Conservation (phyloP, 768 basidiomycete species). For the Serendipita sp. region DNA sequence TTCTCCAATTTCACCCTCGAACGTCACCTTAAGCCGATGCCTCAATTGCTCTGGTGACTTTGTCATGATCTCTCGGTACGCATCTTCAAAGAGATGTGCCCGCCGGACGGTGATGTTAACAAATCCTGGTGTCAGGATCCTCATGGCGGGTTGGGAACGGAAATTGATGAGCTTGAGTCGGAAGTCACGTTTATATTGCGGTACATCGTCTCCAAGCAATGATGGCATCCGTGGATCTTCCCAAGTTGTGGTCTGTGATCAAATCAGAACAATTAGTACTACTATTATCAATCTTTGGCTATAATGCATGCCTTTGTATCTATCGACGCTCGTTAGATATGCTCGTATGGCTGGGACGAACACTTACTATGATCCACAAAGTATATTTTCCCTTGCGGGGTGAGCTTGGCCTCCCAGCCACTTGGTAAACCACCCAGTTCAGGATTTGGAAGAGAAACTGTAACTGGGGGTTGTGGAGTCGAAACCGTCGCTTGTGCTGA, state of each 20-base stretch:
- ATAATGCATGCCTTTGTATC: neutral
- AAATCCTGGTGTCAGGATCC: constrained; percentile 25
- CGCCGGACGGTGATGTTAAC: constrained; percentile 31
- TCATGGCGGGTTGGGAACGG: constrained; percentile 28
- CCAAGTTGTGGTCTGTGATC: constrained; percentile 29
- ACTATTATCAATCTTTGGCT: neutral
- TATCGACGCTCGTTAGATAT: neutral
- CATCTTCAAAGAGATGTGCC: constrained; percentile 29
- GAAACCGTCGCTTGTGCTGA: neutral
- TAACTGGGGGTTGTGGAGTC: constrained; percentile 18
- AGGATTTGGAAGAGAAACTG: constrained; percentile 23
- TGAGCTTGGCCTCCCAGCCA: constrained; percentile 32
- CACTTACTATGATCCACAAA: constrained; percentile 31
- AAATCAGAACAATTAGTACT: neutral
- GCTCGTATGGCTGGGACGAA: neutral
- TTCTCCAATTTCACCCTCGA: constrained; percentile 29
- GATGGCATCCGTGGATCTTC: constrained; percentile 28
- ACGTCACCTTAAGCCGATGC: constrained; percentile 32
- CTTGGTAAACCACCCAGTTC: constrained; percentile 28
- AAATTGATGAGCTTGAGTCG: constrained; percentile 32
- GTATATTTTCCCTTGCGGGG: constrained; percentile 27
- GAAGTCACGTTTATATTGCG: constrained; percentile 34
- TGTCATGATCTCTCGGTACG: constrained; percentile 30
- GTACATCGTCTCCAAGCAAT: constrained; percentile 27
- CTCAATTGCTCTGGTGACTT: constrained; percentile 31